Conservation (phyloP, 2,329 filamentous ascomycete species). For the Botryotinia globosa region DNA sequence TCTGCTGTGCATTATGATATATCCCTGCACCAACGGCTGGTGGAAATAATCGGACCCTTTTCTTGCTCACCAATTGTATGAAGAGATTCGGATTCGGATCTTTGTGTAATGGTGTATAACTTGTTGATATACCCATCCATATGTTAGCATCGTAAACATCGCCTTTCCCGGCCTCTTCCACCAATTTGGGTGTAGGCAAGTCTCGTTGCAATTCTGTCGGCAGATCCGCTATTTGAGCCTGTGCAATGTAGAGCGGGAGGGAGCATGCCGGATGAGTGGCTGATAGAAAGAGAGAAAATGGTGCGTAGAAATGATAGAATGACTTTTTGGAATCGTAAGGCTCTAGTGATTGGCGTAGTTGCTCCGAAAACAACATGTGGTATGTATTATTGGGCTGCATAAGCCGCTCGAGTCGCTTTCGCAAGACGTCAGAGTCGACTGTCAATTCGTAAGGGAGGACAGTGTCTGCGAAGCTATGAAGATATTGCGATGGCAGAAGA, state of each 20-base stretch:
- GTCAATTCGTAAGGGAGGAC: constrained; percentile 59
- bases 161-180: constrained; percentile 63
- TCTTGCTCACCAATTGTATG: constrained; percentile 72
- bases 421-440: constrained; percentile 12
- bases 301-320: constrained; percentile 48
- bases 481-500: constrained; percentile 35
- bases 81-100: constrained; percentile 96
- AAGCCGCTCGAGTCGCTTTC: not conserved
- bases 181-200: constrained; percentile 63
- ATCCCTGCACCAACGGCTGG: constrained; percentile 62
- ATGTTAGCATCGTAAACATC: constrained; percentile 86
- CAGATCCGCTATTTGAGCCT: constrained; percentile 69
- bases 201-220: constrained; percentile 62
- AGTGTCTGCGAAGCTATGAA: constrained; percentile 43
- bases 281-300: constrained; percentile 35
- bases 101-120: constrained; percentile 84
- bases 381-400: not conserved
- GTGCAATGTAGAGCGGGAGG: constrained; percentile 72
- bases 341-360: not conserved
- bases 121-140: constrained; percentile 85
- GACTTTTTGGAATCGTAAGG: constrained; percentile 26
- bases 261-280: constrained; percentile 11
- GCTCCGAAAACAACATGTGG: not conserved
- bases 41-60: constrained; percentile 68
- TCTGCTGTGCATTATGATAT: constrained; percentile 53